These are phyloP conservation scores for Verticillium longisporum DNA, from an alignment of 2,329 filamentous ascomycete species.

Conservation along the genomic window DNA sequence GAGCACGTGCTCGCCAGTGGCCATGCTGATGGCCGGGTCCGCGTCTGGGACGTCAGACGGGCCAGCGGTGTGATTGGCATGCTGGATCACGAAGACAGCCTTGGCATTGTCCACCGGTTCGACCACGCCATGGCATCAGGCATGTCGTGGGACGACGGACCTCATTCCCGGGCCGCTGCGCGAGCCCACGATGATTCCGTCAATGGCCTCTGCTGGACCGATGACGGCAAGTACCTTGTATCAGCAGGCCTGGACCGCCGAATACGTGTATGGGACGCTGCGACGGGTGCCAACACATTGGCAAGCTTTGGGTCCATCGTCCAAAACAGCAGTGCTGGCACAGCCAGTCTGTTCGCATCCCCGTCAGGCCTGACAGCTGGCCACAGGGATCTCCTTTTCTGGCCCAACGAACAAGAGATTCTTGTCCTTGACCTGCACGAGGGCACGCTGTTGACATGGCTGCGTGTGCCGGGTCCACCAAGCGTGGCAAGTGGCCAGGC, in stretches of 20 bases:
- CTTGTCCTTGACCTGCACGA: constrained; percentile 74
- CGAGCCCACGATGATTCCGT: constrained; percentile 75
- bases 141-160: constrained; percentile 17
- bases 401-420: constrained; percentile 76
- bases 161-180: constrained; percentile 40
- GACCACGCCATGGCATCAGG: constrained; percentile 23
- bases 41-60: constrained; percentile 82
- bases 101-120: constrained; percentile 51
- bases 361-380: constrained; percentile 52
- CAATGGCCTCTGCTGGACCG: constrained; percentile 80
- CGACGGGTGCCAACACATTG: constrained; percentile 76
- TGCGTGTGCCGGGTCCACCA: constrained; percentile 57
- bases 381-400: constrained; percentile 64
- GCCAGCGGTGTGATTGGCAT: constrained; percentile 69
- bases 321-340: constrained; percentile 63
- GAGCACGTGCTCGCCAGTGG: constrained; percentile 79
- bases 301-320: constrained; percentile 81
- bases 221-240: constrained; percentile 69
- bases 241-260: constrained; percentile 78
- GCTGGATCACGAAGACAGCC: constrained; percentile 76
- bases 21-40: constrained; percentile 74
- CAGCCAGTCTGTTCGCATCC: constrained; percentile 53
- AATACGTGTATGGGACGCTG: constrained; percentile 81
- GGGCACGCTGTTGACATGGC: constrained; percentile 63
- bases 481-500: constrained; percentile 25